Evolutionary conservation across 768 basidiomycete genomes (phyloP), one percentile per base, ranked within the genome.

Genomic region (Mycena galericulata): DNA sequence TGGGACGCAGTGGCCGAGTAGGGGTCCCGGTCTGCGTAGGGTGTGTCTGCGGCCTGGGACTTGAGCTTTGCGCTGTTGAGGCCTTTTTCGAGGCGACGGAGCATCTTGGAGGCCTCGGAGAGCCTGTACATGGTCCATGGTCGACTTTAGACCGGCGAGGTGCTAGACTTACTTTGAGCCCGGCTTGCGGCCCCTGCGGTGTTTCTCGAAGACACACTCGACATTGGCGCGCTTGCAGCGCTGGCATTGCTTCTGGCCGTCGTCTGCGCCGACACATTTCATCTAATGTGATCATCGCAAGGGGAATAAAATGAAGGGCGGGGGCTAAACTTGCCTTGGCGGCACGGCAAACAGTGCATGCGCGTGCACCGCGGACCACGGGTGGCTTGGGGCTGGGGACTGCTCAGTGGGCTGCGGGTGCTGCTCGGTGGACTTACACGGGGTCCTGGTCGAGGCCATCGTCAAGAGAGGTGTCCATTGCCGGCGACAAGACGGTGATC

Each of bases 251-350:
- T 89, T 90, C 68, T 88, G 85, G 66, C 93, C 93, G 74, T 95
- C 93, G 77, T 96, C 94, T 55, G 94, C 92, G 49, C 93, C 94
- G 66, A 95, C 93, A 74, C 94, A 96, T 79, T 95, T 94, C 94
- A 96, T 96, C 94, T 95, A 72, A 47, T 57, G 62, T 63, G 53
- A 58, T 51, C 29, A 20, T 66, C 32, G 61, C 60, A 38, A 68
- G 68, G 73, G 58, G 66, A 70, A 61, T 55, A 50, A 71, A 59
- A 63, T 66, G 58, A 60, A 68, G 38, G 68, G 65, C 62, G 43
- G 69, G 40, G 55, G 64, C 26, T 45, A 41, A 61, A 70, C 58
- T n/a, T 71, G 91, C 94, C 88, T 95, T 95, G 69, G 94, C 93
- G 59, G 89, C 87, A 47, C 93, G 89, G 78, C 94, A 96, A 72